Evolutionary conservation across 257 asterid genomes (phyloP), one percentile per base, ranked within the genome.

Genomic region (Osmanthus fragrans): DNA sequence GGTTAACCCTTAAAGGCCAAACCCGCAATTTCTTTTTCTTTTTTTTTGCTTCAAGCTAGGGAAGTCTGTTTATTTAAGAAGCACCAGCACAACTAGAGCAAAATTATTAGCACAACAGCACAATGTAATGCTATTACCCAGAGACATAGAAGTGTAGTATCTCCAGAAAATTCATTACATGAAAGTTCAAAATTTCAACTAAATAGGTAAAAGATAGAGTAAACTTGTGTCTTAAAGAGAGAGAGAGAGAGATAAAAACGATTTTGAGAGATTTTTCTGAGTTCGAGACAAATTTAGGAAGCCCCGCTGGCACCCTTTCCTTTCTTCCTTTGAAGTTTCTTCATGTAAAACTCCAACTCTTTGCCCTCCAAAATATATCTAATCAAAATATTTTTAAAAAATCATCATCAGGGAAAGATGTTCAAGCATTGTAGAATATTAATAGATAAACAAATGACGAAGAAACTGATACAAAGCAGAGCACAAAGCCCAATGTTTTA

Each of bases 321-420:
- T 74, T 88, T 88, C 86, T 88, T 88, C 83, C 69, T 88, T 83
- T 88, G 92, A 10, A 88, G 64, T 63, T 88, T 88, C 90, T 88
- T 88, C 89, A 83, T 81, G 81, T 87, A 87, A 63, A 87, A 87
- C 77, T 87, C 91, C 84, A 87, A 65, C 34, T 85, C 91, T 76
- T 88, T 88, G 47, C 92, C 92, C 83, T 88, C 91, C 91, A 88
- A 81, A 79, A 86, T 88, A 58, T 88, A 86, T 75, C 91, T 88
- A 71, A 58, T 64, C 19, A 25, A 15, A 60, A 21, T 7, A 60
- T 60, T 21, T 60, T 0, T 9, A 21, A 25, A 23, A 60, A 7
- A 5, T 58, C 67, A 58, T 21, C 25, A 25, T 10, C 16, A 25
- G 33, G 68, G 33, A 60, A 60, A 9, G 0, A 51, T 5, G 19